Conservation (phyloP, 768 basidiomycete species). For the Leucocoprinus sp. region DNA sequence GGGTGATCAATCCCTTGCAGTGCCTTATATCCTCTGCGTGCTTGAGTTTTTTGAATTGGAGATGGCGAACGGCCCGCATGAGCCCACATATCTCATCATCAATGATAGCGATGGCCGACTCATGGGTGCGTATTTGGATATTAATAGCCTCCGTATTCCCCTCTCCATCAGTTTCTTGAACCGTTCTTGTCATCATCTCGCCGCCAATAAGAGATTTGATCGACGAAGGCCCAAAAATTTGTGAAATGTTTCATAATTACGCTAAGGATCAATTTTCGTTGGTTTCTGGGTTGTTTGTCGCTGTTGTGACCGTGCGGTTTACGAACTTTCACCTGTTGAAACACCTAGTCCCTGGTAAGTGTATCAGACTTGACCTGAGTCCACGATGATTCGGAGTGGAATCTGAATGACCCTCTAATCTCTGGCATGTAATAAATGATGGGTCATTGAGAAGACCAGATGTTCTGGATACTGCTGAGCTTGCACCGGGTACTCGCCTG, state of each 20-base stretch:
- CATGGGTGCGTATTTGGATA: constrained; percentile 25
- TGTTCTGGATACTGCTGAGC: constrained; percentile 96
- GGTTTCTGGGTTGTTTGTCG: no score
- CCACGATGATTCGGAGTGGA: constrained; percentile 92
- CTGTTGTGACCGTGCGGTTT: no score
- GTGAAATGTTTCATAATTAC: no score
- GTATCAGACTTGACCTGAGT: constrained; percentile 14
- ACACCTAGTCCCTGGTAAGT: no score
- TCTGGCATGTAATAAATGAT: constrained; percentile 19
- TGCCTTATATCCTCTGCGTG: constrained; percentile 35
- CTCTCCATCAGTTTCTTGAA: constrained; percentile 4
- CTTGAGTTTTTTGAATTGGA: constrained; percentile 34
- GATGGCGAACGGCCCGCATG: constrained; percentile 28
- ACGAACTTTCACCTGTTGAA: no score
- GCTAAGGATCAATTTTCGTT: no score
- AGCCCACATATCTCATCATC: constrained; percentile 37
- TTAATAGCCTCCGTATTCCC: constrained; percentile 15
- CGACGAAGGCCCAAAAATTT: no score
- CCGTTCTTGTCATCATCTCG: background rate
- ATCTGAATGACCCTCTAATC: constrained; percentile 60
- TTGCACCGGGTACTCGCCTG: constrained; percentile 15
- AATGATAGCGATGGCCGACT: constrained; percentile 31
- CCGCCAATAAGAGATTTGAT: background rate
- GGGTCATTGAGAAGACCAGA: constrained; percentile 72
- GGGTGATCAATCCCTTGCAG: constrained; percentile 39